Evolutionary conservation across 495 filamentous ascomycete genomes (phyloP).

Genomic region (Penicillium chermesinum): DNA sequence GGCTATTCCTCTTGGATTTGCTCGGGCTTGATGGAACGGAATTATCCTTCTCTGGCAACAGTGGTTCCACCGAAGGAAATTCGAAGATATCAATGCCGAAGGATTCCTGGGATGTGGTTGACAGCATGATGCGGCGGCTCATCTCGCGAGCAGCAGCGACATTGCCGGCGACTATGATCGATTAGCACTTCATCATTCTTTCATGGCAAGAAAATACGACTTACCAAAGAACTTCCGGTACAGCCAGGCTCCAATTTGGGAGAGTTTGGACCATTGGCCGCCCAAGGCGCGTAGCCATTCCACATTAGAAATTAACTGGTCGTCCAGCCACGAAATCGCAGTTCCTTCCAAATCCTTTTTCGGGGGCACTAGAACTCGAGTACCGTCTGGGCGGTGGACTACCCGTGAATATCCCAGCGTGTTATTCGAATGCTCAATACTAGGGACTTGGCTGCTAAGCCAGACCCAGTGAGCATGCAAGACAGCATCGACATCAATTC

Average conservation of each 20-base stretch:
- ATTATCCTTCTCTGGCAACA: constrained; percentile 11
- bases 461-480: constrained; percentile 52
- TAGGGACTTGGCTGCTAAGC: constrained; percentile 31
- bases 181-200: constrained; percentile 6
- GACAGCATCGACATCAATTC: constrained; percentile 48
- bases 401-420: constrained; percentile 31
- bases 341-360: constrained; percentile 63
- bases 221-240: constrained; percentile 55
- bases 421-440: constrained; percentile 29
- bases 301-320: constrained; percentile 68
- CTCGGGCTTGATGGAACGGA: constrained; percentile 27
- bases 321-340: constrained; percentile 55
- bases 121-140: constrained; percentile 40
- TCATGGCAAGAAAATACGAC: constrained; percentile 1
- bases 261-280: constrained; percentile 65
- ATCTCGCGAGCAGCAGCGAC: constrained; percentile 64
- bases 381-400: constrained; percentile 28
- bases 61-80: constrained; percentile 22
- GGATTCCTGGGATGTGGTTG: constrained; percentile 35
- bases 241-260: constrained; percentile 57
- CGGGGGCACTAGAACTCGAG: constrained; percentile 34
- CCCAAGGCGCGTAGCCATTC: constrained; percentile 79
- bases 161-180: constrained; percentile 30
- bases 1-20: constrained; percentile 26
- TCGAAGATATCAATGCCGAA: constrained; percentile 40